Evolutionary conservation across 2,329 filamentous ascomycete species (phyloP).

Genomic region (Arthroderma uncinatum): DNA sequence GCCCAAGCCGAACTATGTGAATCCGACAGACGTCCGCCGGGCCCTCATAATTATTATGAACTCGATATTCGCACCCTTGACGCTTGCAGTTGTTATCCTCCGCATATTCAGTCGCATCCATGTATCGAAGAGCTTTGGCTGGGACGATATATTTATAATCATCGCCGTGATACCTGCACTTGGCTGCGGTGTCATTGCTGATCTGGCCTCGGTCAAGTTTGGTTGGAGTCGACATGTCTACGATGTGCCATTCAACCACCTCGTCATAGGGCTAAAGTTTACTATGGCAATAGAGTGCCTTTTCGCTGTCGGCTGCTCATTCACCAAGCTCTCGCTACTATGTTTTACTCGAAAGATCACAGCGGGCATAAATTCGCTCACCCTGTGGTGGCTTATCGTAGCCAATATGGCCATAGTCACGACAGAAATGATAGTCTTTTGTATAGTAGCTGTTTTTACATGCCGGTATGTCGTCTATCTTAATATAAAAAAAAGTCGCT

Average conservation of each 20-base stretch:
- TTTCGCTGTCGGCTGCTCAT: neutral
- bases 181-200: neutral
- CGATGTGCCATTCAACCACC: neutral
- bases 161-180: neutral
- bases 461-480: neutral
- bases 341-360: neutral
- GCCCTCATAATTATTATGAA: neutral
- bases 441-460: neutral
- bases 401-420: neutral
- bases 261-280: neutral
- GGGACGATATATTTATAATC: neutral
- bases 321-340: neutral
- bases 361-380: neutral
- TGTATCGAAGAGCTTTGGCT: neutral
- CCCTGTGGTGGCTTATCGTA: neutral
- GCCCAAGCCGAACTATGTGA: neutral
- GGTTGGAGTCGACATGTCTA: neutral
- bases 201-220: neutral
- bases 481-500: too few relatives aligned
- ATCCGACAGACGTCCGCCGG: neutral
- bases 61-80: neutral
- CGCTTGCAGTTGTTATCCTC: neutral
- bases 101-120: neutral
- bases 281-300: neutral
- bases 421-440: neutral